phyloP scores from a whole-genome alignment of 2,329 filamentous ascomycete species.

The Akanthomyces uredinophilus region DNA sequence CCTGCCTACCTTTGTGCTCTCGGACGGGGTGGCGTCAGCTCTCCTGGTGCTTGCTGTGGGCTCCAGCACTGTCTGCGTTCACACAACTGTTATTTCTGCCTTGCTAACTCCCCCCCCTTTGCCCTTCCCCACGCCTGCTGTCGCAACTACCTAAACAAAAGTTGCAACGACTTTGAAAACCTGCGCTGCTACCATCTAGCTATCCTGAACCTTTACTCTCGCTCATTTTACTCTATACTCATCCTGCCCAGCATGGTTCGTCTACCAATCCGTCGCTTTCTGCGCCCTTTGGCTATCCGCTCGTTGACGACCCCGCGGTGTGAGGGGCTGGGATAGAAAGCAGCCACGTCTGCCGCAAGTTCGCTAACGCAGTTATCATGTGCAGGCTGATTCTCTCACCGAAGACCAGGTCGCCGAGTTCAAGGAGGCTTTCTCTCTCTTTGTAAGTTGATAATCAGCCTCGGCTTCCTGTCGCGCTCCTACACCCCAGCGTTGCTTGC shows the following conservation, averaged over 20 bases:
- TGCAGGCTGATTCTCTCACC: conserved; percentile 91
- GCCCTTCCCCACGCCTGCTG: conserved; percentile 12
- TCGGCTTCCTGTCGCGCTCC: conserved; percentile 1
- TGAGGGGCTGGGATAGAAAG: conserved; percentile 24
- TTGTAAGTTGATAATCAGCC: conserved; percentile 61
- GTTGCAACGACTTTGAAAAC: not conserved
- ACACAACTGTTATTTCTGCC: conserved; percentile 14
- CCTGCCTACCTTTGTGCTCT: not conserved
- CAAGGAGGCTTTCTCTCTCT: conserved; percentile 99
- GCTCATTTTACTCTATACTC: conserved; percentile 1
- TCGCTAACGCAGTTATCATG: conserved; percentile 23
- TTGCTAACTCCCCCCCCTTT: conserved; percentile 6
- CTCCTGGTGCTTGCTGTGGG: not conserved
- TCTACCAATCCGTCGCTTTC: not conserved
- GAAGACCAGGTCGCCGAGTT: conserved; percentile 99
- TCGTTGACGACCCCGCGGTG: conserved; percentile 17
- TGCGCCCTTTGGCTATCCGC: not conserved
- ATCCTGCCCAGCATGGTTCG: conserved; percentile 11
- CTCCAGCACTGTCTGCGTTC: conserved; percentile 1
- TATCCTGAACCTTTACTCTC: not conserved
- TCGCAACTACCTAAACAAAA: conserved; percentile 1
- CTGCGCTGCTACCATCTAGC: not conserved
- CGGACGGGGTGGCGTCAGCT: conserved; percentile 1
- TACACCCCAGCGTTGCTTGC: not conserved
- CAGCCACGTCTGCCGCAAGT: not conserved